phyloP scores from a whole-genome alignment of 139 green algal species.

The Coccomyxa sp. region DNA sequence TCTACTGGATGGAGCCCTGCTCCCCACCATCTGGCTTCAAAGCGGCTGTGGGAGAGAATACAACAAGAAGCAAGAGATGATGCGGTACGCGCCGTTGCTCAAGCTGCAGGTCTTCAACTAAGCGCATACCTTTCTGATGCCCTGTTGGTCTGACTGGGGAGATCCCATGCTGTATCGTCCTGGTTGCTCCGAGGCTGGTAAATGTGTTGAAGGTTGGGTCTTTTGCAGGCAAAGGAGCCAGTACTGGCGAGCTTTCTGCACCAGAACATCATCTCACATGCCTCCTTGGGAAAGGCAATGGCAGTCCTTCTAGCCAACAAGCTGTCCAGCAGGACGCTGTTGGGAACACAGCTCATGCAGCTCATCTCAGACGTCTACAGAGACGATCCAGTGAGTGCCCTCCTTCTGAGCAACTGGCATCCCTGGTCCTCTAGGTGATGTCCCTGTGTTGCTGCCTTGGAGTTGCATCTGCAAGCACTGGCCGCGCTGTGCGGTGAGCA shows the following conservation, averaged over 20 bases:
- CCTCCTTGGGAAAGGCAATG: slow-evolving; percentile 72
- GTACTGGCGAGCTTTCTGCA: slow-evolving; percentile 90
- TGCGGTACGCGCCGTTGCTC: slow-evolving; percentile 36
- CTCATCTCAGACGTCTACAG: slow-evolving; percentile 74
- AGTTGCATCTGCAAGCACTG: not conserved
- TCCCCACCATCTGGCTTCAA: slow-evolving; percentile 43
- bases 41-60: slow-evolving; percentile 61
- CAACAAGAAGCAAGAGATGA: slow-evolving; percentile 45
- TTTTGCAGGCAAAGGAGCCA: slow-evolving; percentile 63
- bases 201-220: too few relatives aligned
- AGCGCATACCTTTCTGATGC: too few relatives aligned
- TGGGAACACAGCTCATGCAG: slow-evolving; percentile 90
- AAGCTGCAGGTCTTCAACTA: too few relatives aligned
- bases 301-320: slow-evolving; percentile 95
- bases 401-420: too few relatives aligned
- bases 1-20: slow-evolving; percentile 42
- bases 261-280: slow-evolving; percentile 88
- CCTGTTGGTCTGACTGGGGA: too few relatives aligned
- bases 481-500: too few relatives aligned
- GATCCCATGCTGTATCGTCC: too few relatives aligned
- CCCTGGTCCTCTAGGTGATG: not conserved
- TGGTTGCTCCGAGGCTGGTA: too few relatives aligned
- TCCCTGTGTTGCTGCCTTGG: not conserved
- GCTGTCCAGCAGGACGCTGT: slow-evolving; percentile 79
- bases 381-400: slow-evolving; percentile 19